These are phyloP conservation scores for Cnidoscolus chayamansa DNA, from an alignment of 441 rosid species.

Conservation along the genomic window DNA sequence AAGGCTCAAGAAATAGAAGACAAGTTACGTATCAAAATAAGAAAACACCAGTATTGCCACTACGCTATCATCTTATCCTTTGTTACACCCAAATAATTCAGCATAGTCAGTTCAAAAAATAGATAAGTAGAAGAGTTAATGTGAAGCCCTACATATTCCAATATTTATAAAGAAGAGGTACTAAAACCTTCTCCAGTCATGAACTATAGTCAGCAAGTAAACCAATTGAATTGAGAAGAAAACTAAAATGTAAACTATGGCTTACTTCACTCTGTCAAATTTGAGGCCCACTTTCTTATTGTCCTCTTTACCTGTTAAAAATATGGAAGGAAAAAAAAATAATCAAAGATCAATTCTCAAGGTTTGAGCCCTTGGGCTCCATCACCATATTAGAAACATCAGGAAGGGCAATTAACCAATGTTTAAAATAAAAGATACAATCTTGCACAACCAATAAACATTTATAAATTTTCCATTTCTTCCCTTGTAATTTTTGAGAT, in stretches of 20 bases:
- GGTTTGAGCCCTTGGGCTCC: neutral
- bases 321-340: neutral
- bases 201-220: neutral
- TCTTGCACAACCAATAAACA: neutral
- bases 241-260: neutral
- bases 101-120: neutral
- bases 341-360: neutral
- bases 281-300: conserved; percentile 21
- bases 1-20: neutral
- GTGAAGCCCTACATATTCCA: too few relatives aligned
- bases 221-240: neutral
- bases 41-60: neutral
- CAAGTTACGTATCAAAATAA: neutral
- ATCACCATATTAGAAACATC: too few relatives aligned
- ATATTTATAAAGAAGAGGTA: too few relatives aligned
- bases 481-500: neutral
- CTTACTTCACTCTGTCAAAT: conserved; percentile 23
- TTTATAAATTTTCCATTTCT: neutral
- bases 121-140: too few relatives aligned
- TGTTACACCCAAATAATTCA: neutral
- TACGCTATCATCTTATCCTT: neutral
- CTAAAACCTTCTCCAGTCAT: neutral
- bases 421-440: too few relatives aligned
- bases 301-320: conserved; percentile 20
- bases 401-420: too few relatives aligned